Evolutionary conservation across 2,329 filamentous ascomycete genomes (phyloP).

Genomic region (Bipolaris victoriae): DNA sequence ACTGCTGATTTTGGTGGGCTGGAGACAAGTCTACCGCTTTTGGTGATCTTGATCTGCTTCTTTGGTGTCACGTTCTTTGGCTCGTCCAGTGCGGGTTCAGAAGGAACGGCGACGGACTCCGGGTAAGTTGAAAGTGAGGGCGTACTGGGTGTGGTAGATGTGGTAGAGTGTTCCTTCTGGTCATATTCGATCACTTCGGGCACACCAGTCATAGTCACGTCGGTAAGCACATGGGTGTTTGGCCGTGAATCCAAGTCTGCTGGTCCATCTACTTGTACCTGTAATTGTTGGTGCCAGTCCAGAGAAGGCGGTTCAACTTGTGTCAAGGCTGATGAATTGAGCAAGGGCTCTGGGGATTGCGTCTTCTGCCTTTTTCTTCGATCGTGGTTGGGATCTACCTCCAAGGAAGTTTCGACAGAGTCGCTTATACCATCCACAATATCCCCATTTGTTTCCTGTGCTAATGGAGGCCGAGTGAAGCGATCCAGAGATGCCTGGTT

Average conservation of each 20-base stretch:
- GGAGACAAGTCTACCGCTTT: slow-evolving; percentile 55
- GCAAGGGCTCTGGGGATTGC: slow-evolving; percentile 28
- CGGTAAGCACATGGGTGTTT: neutral
- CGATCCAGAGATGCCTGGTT: slow-evolving; percentile 37
- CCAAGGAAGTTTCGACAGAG: slow-evolving; percentile 22
- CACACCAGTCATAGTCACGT: slow-evolving; percentile 5
- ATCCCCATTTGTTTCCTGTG: neutral
- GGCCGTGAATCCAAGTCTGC: neutral
- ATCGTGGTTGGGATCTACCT: slow-evolving; percentile 38
- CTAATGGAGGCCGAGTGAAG: slow-evolving; percentile 30
- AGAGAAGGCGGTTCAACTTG: slow-evolving; percentile 6
- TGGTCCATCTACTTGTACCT: slow-evolving; percentile 26
- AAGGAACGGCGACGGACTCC: neutral
- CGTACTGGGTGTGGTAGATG: neutral
- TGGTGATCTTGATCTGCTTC: slow-evolving; percentile 50
- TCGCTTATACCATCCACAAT: neutral
- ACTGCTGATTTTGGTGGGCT: slow-evolving; percentile 38
- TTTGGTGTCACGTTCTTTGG: slow-evolving; percentile 29
- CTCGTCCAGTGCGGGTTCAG: slow-evolving; percentile 1
- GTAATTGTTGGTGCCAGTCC: slow-evolving; percentile 41
- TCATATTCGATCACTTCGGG: neutral
- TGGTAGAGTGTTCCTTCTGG: neutral
- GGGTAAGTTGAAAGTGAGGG: neutral
- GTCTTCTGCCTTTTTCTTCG: slow-evolving; percentile 51
- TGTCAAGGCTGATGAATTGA: neutral